Conservation (phyloP, 2,329 filamentous ascomycete genomes). For the Alternaria metachromatica region DNA sequence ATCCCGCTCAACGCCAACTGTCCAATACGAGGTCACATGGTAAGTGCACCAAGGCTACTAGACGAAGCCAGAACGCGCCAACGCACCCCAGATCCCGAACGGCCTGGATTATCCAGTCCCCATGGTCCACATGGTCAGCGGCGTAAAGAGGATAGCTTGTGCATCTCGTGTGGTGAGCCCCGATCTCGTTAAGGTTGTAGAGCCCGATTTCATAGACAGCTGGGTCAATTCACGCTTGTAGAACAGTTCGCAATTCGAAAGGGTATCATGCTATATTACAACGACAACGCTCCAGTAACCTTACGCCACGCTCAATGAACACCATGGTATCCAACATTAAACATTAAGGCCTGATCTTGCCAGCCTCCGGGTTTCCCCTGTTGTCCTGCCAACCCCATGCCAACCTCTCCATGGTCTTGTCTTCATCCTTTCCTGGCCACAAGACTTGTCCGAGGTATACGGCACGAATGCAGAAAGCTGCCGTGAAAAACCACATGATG, state of each 20-base stretch:
- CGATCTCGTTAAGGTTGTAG: neutral
- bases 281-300: neutral
- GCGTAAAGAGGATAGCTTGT: neutral
- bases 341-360: constrained; percentile 10
- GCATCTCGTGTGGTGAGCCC: neutral
- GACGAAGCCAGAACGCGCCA: constrained; percentile 15
- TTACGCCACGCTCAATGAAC: neutral
- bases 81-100: constrained; percentile 16
- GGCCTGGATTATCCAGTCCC: neutral
- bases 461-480: constrained; percentile 58
- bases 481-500: constrained; percentile 62
- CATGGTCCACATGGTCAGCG: neutral
- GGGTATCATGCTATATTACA: constrained; percentile 1
- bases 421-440: constrained; percentile 57
- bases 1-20: constrained; percentile 22
- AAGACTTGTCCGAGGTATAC: constrained; percentile 60
- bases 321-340: neutral
- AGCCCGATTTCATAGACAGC: neutral
- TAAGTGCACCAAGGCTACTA: constrained; percentile 4
- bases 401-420: constrained; percentile 36
- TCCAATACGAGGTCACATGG: constrained; percentile 3
- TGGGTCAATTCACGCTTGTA: neutral
- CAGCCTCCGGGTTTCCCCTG: constrained; percentile 22
- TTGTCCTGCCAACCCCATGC: constrained; percentile 34
- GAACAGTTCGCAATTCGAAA: neutral